These are phyloP conservation scores for Pugionium cornutum DNA, from an alignment of 345 rosid genomes.

Conservation along the genomic window DNA sequence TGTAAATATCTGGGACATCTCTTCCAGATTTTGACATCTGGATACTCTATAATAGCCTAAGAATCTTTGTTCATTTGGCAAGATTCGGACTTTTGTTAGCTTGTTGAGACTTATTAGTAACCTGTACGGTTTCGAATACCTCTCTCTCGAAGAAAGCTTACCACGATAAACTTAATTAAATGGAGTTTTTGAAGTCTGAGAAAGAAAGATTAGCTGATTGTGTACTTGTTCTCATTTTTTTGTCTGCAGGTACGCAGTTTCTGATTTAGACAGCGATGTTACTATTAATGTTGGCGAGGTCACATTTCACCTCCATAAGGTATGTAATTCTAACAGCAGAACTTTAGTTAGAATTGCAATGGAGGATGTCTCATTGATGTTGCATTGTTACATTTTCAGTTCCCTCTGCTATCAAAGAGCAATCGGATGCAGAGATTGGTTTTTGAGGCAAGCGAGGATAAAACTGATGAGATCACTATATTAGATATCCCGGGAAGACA, in stretches of 20 bases:
- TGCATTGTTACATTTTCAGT: constrained; percentile 50
- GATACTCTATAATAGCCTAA: constrained; percentile 20
- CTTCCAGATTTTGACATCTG: constrained; percentile 22
- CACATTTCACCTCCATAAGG: constrained; percentile 90
- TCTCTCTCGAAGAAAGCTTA: too few relatives aligned
- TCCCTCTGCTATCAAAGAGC: constrained; percentile 90
- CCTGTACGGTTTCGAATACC: not conserved
- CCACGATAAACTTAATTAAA: too few relatives aligned
- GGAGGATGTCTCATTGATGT: not conserved
- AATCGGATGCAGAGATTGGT: constrained; percentile 66
- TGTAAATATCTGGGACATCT: constrained; percentile 27
- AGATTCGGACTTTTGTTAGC: too few relatives aligned
- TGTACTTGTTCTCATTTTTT: constrained; percentile 13
- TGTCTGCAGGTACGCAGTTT: constrained; percentile 60
- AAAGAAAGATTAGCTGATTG: too few relatives aligned
- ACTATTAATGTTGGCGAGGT: constrained; percentile 67
- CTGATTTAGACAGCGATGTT: constrained; percentile 78
- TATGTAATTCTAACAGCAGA: constrained; percentile 26
- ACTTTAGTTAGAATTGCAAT: not conserved
- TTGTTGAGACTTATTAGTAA: not conserved
- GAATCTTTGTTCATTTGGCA: constrained; percentile 1
- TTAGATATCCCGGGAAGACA: constrained; percentile 84
- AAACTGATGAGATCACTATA: constrained; percentile 56
- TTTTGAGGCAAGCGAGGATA: constrained; percentile 52
- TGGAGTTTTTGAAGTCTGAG: constrained; percentile 19